Conservation (phyloP, 169 alveolate genomes). For the Cryptosporidium bovis region DNA sequence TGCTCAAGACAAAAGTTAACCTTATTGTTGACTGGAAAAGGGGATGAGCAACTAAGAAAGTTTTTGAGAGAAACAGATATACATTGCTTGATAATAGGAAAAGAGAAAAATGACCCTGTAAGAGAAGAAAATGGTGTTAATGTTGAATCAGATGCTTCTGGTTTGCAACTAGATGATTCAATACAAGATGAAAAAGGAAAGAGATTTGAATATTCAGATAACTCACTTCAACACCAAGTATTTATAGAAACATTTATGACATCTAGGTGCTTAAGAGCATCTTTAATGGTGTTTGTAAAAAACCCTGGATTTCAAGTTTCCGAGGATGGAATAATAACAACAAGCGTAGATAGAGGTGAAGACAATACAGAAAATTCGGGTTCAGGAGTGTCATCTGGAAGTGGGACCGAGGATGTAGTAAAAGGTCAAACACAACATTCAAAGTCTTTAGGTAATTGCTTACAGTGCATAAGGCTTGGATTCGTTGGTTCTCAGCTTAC, state of each 20-base stretch:
- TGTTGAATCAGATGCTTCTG: not conserved
- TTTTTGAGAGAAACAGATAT: conserved; percentile 82
- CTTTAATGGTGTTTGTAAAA: conserved; percentile 77
- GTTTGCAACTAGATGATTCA: conserved; percentile 17
- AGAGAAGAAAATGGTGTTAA: conserved; percentile 1
- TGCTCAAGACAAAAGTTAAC: conserved; percentile 84
- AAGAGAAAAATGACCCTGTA: conserved; percentile 74
- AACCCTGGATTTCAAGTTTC: conserved; percentile 77
- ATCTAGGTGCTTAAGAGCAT: conserved; percentile 58
- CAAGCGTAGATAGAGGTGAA: conserved; percentile 56
- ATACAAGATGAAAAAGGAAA: conserved; percentile 23
- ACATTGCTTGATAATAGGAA: conserved; percentile 82
- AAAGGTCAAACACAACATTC: conserved; percentile 3
- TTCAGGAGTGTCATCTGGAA: not conserved
- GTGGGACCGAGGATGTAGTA: conserved; percentile 4
- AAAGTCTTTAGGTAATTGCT: conserved; percentile 26
- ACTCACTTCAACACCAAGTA: conserved; percentile 24
- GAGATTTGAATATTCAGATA: conserved; percentile 48
- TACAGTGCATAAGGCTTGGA: conserved; percentile 76
- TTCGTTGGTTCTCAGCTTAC: conserved; percentile 76
- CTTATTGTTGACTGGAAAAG: conserved; percentile 80
- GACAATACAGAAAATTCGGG: not conserved
- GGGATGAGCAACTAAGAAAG: conserved; percentile 79
- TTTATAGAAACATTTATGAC: conserved; percentile 70
- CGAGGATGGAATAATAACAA: conserved; percentile 72